Evolutionary conservation across 2,329 filamentous ascomycete species (phyloP).

Genomic region (Alternaria gansuensis): DNA sequence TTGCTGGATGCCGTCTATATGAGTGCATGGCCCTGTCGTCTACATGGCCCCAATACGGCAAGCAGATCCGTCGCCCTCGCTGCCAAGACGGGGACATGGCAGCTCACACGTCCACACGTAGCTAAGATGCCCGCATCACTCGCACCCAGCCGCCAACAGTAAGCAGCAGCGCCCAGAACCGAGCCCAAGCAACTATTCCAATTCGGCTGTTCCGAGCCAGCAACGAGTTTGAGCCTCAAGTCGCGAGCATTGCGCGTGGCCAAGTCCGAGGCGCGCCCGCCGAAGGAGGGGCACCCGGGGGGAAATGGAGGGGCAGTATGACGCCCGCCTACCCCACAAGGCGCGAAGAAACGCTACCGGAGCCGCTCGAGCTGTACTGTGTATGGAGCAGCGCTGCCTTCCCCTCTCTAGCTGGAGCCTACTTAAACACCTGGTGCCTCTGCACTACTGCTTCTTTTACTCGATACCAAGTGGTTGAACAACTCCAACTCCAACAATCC

Average conservation of each 20-base stretch:
- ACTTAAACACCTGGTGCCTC: conserved; percentile 16
- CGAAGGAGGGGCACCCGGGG: conserved; percentile 31
- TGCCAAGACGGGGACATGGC: conserved; percentile 11
- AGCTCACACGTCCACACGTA: conserved; percentile 25
- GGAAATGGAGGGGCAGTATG: conserved; percentile 36
- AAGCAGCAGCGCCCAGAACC: conserved; percentile 12
- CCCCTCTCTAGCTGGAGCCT: conserved; percentile 19
- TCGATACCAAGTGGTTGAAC: conserved; percentile 27
- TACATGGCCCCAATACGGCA: conserved; percentile 30
- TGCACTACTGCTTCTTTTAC: conserved; percentile 6
- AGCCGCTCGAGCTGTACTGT: conserved; percentile 34
- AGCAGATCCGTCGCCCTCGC: conserved; percentile 26
- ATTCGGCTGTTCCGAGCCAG: conserved; percentile 29
- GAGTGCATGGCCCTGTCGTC: conserved; percentile 14
- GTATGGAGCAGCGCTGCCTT: conserved; percentile 22
- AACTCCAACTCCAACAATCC: conserved; percentile 16
- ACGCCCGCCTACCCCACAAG: conserved; percentile 32
- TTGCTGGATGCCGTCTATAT: conserved; percentile 20
- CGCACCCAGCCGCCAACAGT: conserved; percentile 20
- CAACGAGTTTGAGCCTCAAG: conserved; percentile 40
- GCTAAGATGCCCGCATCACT: conserved; percentile 30
- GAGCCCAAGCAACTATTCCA: neutral
- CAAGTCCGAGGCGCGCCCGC: conserved; percentile 32
- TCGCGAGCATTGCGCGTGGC: conserved; percentile 38
- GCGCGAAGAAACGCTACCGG: conserved; percentile 35